phyloP scores from a whole-genome alignment of 169 alveolate species.

The Plasmodium inui region DNA sequence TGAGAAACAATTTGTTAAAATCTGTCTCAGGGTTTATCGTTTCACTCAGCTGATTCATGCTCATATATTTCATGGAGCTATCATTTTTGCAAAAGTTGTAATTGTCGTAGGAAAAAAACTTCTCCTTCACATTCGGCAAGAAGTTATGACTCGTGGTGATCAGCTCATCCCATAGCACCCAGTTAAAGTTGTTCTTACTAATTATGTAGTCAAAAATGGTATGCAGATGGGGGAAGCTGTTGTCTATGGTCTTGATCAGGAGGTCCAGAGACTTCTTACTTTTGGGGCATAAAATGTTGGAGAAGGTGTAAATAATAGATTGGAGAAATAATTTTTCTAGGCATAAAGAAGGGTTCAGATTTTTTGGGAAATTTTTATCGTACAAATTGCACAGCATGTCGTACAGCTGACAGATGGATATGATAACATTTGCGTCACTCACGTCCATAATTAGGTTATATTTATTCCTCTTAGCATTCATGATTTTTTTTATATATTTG shows the following conservation, averaged over 20 bases:
- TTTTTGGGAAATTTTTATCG: constrained; percentile 69
- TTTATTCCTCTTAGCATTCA: constrained; percentile 68
- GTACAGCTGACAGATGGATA: constrained; percentile 70
- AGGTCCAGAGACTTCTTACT: constrained; percentile 58
- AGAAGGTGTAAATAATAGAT: constrained; percentile 59
- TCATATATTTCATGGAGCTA: constrained; percentile 55
- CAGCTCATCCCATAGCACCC: constrained; percentile 77
- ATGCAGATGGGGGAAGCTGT: constrained; percentile 62
- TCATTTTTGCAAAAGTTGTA: constrained; percentile 40
- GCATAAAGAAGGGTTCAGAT: constrained; percentile 64
- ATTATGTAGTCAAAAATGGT: constrained; percentile 69
- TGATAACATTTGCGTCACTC: constrained; percentile 70
- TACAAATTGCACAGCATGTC: constrained; percentile 74
- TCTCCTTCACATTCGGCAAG: constrained; percentile 62
- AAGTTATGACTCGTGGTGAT: constrained; percentile 72
- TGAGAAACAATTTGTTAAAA: constrained; percentile 32
- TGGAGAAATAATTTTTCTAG: constrained; percentile 74
- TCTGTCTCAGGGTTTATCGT: constrained; percentile 49
- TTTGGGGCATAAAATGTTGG: constrained; percentile 59
- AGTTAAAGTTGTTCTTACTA: constrained; percentile 67
- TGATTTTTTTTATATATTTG: constrained; percentile 68
- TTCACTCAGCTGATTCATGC: constrained; percentile 17
- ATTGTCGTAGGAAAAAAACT: constrained; percentile 59
- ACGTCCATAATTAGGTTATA: constrained; percentile 64
- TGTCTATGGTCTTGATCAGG: constrained; percentile 56